phyloP scores from a whole-genome alignment of 176 grass and related monocot species.

The Carex kokanica region DNA sequence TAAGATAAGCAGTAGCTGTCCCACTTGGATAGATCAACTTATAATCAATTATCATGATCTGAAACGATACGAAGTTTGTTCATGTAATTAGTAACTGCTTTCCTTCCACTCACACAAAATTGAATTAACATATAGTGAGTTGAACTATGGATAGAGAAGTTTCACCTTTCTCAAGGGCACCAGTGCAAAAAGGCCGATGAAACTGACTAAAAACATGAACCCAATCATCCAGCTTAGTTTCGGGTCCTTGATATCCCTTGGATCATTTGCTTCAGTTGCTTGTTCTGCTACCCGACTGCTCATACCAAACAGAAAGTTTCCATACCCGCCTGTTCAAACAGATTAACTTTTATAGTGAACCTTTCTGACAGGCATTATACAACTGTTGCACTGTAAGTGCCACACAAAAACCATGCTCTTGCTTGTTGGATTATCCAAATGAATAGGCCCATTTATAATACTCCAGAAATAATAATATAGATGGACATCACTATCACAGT shows the following conservation, averaged over 20 bases:
- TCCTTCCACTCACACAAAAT: background rate
- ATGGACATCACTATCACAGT: no score
- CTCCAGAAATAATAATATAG: background rate
- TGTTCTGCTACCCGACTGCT: constrained; percentile 65
- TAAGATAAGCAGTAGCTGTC: constrained; percentile 78
- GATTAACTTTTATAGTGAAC: background rate
- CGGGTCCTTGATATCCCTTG: constrained; percentile 71
- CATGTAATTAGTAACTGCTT: background rate
- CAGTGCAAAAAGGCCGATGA: constrained; percentile 72
- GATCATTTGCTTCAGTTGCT: constrained; percentile 58
- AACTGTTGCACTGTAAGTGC: background rate
- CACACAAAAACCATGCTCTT: constrained; percentile 3
- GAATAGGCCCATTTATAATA: background rate
- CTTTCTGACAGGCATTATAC: background rate
- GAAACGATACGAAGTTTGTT: constrained; percentile 12
- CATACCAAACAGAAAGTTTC: constrained; percentile 83
- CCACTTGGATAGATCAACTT: constrained; percentile 87
- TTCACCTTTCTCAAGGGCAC: constrained; percentile 88
- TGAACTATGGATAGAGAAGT: background rate
- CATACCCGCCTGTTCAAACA: constrained; percentile 64
- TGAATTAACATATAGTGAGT: background rate
- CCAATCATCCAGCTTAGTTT: constrained; percentile 89
- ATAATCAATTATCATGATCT: constrained; percentile 91
- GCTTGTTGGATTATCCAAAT: background rate
- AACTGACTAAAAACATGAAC: constrained; percentile 83